These are phyloP conservation scores for Gryganskiella cystojenkinii DNA, from an alignment of 192 early-diverging fungal species.

Conservation along the genomic window DNA sequence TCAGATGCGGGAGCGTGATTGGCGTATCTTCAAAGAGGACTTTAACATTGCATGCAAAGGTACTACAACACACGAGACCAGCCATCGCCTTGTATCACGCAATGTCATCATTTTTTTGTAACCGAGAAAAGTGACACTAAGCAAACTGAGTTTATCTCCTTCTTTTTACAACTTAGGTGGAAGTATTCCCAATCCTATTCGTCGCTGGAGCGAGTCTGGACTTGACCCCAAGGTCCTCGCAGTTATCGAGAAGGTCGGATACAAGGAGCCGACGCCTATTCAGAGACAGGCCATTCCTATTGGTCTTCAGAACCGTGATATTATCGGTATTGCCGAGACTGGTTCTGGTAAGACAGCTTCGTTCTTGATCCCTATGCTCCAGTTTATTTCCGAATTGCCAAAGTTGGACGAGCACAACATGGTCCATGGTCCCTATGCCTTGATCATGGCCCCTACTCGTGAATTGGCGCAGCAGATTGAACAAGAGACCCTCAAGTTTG, in stretches of 20 bases:
- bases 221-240: conserved; percentile 76
- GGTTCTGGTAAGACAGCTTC: conserved; percentile 96
- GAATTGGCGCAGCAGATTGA: conserved; percentile 99
- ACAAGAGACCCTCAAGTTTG: conserved; percentile 92
- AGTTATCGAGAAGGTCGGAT: conserved; percentile 87
- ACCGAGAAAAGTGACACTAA: too few species aligned
- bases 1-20: conserved; percentile 97
- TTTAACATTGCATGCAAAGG: conserved; percentile 96
- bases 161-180: conserved; percentile 61
- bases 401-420: conserved; percentile 81
- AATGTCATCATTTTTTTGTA: too few species aligned
- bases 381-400: conserved; percentile 86
- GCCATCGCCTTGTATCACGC: too few species aligned
- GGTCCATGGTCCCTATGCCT: conserved; percentile 89
- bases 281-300: conserved; percentile 98
- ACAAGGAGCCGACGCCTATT: conserved; percentile 96
- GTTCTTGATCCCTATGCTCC: conserved; percentile 96
- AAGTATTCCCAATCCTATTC: conserved; percentile 88
- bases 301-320: conserved; percentile 89
- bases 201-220: conserved; percentile 87
- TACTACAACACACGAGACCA: too few species aligned
- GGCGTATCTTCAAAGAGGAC: conserved; percentile 99
- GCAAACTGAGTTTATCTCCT: not conserved
- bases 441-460: conserved; percentile 96
- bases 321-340: conserved; percentile 91